Evolutionary conservation across 495 filamentous ascomycete species (phyloP).

Genomic region (Aspergillus sparsus): DNA sequence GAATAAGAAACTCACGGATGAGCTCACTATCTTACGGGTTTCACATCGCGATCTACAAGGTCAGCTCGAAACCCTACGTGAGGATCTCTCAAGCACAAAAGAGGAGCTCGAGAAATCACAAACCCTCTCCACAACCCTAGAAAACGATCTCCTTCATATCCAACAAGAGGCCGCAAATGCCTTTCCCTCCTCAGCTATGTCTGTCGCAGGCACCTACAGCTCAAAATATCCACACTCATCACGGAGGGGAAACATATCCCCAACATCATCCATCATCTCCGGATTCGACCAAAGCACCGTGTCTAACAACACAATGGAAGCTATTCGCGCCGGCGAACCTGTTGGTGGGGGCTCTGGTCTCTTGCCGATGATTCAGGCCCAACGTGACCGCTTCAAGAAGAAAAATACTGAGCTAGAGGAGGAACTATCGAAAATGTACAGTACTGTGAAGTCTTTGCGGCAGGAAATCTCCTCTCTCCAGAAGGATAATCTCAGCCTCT

Average conservation of each 20-base stretch:
- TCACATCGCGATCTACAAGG: constrained; percentile 90
- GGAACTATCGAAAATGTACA: constrained; percentile 81
- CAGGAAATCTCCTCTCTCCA: constrained; percentile 91
- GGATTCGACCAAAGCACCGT: constrained; percentile 71
- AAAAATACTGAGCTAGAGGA: constrained; percentile 88
- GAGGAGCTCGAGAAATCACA: constrained; percentile 83
- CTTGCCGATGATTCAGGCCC: constrained; percentile 95
- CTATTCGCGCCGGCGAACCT: constrained; percentile 65
- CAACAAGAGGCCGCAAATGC: constrained; percentile 81
- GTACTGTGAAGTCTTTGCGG: constrained; percentile 78
- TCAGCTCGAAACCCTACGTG: constrained; percentile 76
- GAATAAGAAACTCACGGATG: constrained; percentile 94
- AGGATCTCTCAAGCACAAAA: constrained; percentile 80
- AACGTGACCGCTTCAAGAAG: constrained; percentile 98
- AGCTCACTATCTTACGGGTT: constrained; percentile 87
- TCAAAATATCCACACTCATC: constrained; percentile 80
- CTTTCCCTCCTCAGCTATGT: constrained; percentile 83
- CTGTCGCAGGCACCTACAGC: constrained; percentile 88
- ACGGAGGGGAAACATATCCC: constrained; percentile 71
- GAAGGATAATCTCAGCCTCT: constrained; percentile 93
- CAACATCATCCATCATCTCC: constrained; percentile 96
- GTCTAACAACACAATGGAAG: constrained; percentile 53
- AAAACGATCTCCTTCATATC: constrained; percentile 85
- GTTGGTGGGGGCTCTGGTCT: constrained; percentile 86
- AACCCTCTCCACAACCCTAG: constrained; percentile 81